Conservation (phyloP, 129 eudicot genomes). For the Heracleum sosnowskyi region DNA sequence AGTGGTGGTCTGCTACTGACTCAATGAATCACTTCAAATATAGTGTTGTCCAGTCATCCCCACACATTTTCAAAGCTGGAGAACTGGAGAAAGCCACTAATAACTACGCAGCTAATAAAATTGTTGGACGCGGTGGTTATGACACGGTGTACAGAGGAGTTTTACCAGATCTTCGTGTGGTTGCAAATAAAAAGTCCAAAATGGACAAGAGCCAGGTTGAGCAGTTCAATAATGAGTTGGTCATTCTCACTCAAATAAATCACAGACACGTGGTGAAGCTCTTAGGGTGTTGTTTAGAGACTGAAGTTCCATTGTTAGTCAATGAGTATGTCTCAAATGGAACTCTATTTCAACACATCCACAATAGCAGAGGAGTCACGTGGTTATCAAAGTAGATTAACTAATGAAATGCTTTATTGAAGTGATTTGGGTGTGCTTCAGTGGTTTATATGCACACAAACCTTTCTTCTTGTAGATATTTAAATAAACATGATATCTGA, state of each 20-base stretch:
- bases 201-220: neutral
- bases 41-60: neutral
- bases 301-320: neutral
- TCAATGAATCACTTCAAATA: neutral
- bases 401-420: too few relatives aligned
- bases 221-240: neutral
- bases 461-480: too few relatives aligned
- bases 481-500: too few relatives aligned
- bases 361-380: neutral
- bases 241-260: neutral
- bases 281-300: conserved; percentile 2
- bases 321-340: neutral
- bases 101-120: neutral
- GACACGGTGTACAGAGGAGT: neutral
- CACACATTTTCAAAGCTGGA: neutral
- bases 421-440: too few relatives aligned
- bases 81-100: conserved; percentile 1
- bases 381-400: too few relatives aligned
- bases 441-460: too few relatives aligned
- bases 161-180: neutral
- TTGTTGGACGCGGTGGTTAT: neutral
- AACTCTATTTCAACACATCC: neutral
- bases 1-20: neutral
- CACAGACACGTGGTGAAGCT: neutral
- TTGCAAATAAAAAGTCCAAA: neutral